These are phyloP conservation scores for Tolypocladium inflatum DNA, from an alignment of 2,329 filamentous ascomycete species.

Conservation along the genomic window DNA sequence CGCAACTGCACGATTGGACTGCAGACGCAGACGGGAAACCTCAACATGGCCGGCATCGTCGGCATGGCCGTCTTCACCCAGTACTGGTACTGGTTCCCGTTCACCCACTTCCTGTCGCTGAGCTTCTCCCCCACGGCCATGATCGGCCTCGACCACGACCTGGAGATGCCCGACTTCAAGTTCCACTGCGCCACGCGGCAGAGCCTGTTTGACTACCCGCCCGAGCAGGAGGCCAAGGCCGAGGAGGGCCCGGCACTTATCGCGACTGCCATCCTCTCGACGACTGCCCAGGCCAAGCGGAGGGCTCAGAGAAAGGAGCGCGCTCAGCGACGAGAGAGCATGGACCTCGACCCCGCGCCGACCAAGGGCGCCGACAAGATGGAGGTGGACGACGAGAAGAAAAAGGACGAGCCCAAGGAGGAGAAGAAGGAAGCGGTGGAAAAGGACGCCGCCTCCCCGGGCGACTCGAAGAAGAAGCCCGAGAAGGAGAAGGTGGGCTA, in stretches of 20 bases:
- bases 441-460: slow-evolving; percentile 43
- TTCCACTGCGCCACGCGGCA: slow-evolving; percentile 92
- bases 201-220: slow-evolving; percentile 95
- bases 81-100: slow-evolving; percentile 99
- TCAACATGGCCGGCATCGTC: slow-evolving; percentile 97
- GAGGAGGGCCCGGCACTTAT: slow-evolving; percentile 91
- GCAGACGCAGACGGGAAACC: slow-evolving; percentile 94
- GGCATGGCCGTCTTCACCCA: slow-evolving; percentile 98
- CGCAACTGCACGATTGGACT: slow-evolving; percentile 97
- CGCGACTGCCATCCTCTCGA: slow-evolving; percentile 90
- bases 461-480: slow-evolving; percentile 71
- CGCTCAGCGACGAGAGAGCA: slow-evolving; percentile 80
- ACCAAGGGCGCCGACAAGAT: slow-evolving; percentile 65
- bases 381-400: slow-evolving; percentile 67
- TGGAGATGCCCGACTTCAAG: slow-evolving; percentile 89
- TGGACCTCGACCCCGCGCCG: slow-evolving; percentile 82
- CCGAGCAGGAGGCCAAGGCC: slow-evolving; percentile 88
- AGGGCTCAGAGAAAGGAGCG: slow-evolving; percentile 90
- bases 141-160: slow-evolving; percentile 86
- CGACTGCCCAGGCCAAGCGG: slow-evolving; percentile 92
- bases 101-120: slow-evolving; percentile 92
- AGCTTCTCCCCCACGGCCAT: slow-evolving; percentile 96
- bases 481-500: slow-evolving; percentile 97
- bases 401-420: slow-evolving; percentile 44
- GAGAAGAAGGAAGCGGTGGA: slow-evolving; percentile 55